Base-by-base conservation (phyloP, 441 rosid species). In the Populus tomentosa region DNA sequence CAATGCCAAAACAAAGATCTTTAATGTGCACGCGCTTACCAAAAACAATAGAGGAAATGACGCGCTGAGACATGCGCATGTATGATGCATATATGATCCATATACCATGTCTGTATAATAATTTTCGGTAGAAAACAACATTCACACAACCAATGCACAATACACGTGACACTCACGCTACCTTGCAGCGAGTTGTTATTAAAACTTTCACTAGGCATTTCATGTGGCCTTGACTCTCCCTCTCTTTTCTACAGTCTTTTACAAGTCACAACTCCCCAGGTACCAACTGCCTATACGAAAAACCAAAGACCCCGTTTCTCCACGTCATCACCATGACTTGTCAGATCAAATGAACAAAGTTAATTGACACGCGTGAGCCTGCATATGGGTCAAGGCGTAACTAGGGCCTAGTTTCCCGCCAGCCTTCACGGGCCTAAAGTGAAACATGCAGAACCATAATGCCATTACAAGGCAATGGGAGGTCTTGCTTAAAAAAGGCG, bases 371-470 rank as follows among this genome's bases (percentile, higher is more conserved):
- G 85, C 78, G 89, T 77, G 67, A 28, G 13, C 33, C 14, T 40
- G 71, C 86, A 78, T 72, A 86, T 75, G 82, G 82, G 77, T 64
- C 61, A 10, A 20, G 77, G 67, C 74, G 75, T 72, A 73, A 82
- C 71, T 18, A 26, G 7, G 83, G 69, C 72, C 80, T 38, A 66
- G 80, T 74, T 76, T 80, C 85, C 84, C 79, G 83, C 84, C 85
- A 78, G 28, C 80, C 77, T 68, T 70, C 75, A 33, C 72, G 78
- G 81, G 78, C 78, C 78, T 74, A 32, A 38, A 6, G 32, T 24
- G 1, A 75, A 46, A 72, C 72, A 6, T 3, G 21, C 4, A 7
- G 8, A 35, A 0, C 38, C 38, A 35, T 35, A 35, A 35, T 35
- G 38, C 38, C 38, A 35, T 35, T 35, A 35, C 8, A 7, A 35